A percentile compares a stretch with the other conserved stretches of the same genome.
phyloP scores from a whole-genome alignment of 2,329 filamentous ascomycete species.

The Aspergillus cejpii region DNA sequence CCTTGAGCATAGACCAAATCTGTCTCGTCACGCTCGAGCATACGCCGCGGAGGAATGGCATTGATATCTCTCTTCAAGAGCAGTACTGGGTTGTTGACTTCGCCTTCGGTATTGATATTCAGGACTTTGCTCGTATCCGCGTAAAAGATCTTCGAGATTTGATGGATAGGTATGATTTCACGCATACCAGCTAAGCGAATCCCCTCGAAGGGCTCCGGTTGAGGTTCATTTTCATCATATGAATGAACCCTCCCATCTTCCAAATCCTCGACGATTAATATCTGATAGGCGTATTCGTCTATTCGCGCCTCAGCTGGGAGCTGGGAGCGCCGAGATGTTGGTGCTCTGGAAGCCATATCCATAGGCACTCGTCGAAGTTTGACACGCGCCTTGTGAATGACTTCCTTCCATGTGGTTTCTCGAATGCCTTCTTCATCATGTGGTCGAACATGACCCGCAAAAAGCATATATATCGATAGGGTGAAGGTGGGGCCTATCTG shows the following conservation, averaged over 20 bases:
- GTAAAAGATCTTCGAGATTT: slow-evolving; percentile 87
- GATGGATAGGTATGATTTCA: slow-evolving; percentile 61
- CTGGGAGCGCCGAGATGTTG: slow-evolving; percentile 15
- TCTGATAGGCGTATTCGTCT: slow-evolving; percentile 69
- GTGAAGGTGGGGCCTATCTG: slow-evolving; percentile 85
- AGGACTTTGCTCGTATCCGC: slow-evolving; percentile 84
- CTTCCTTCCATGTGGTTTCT: slow-evolving; percentile 85
- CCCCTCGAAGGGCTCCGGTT: slow-evolving; percentile 55
- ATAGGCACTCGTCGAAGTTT: slow-evolving; percentile 68
- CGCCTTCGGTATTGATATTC: slow-evolving; percentile 66
- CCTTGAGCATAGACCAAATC: slow-evolving; percentile 26
- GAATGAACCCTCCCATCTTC: slow-evolving; percentile 64
- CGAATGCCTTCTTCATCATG: slow-evolving; percentile 53
- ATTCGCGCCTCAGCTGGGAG: slow-evolving; percentile 40
- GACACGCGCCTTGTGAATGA: slow-evolving; percentile 84
- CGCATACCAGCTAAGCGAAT: slow-evolving; percentile 57
- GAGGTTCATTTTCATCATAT: slow-evolving; percentile 54
- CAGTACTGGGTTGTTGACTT: slow-evolving; percentile 65
- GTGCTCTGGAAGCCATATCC: slow-evolving; percentile 39
- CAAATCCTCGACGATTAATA: slow-evolving; percentile 76
- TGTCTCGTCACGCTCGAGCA: slow-evolving; percentile 47
- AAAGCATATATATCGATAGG: slow-evolving; percentile 91
- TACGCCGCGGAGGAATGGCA: slow-evolving; percentile 55
- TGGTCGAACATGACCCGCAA: slow-evolving; percentile 64
- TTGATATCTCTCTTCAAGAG: slow-evolving; percentile 65